Evolutionary conservation across 1,284 basidiomycete genomes (phyloP).

Genomic region (Xanthoconium separans): DNA sequence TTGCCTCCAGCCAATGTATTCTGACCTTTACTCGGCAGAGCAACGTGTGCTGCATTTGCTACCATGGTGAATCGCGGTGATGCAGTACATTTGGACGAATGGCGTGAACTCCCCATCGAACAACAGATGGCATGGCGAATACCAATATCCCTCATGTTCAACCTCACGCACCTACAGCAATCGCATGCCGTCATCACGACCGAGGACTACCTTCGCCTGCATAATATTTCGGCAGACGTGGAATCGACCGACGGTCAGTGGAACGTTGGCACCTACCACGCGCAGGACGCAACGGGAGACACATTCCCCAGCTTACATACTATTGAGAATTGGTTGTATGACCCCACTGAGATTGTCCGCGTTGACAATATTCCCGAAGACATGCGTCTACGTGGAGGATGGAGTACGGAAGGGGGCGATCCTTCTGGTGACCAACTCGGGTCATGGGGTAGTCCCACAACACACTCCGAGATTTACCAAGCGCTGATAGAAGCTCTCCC

Average conservation of each 20-base stretch:
- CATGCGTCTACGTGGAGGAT: conserved; percentile 34
- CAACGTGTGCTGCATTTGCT: conserved; percentile 35
- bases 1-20: neutral
- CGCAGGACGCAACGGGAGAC: neutral
- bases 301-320: conserved; percentile 29
- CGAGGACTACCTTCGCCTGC: conserved; percentile 43
- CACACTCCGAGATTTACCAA: conserved; percentile 19
- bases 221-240: conserved; percentile 31
- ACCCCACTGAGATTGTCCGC: conserved; percentile 33
- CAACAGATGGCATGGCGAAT: conserved; percentile 42
- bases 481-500: conserved; percentile 18
- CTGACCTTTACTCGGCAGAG: conserved; percentile 10
- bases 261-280: conserved; percentile 33
- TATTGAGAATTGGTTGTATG: conserved; percentile 42
- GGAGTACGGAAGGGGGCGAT: conserved; percentile 17
- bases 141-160: conserved; percentile 43
- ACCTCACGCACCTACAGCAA: conserved; percentile 42
- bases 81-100: conserved; percentile 37
- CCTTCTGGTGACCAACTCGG: conserved; percentile 20
- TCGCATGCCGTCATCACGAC: conserved; percentile 40
- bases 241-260: conserved; percentile 41
- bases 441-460: conserved; percentile 21
- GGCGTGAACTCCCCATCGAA: conserved; percentile 40
- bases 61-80: conserved; percentile 43
- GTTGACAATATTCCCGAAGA: conserved; percentile 36